Evolutionary conservation across 2,329 filamentous ascomycete genomes (phyloP).

Genomic region (Monilinia fructigena): DNA sequence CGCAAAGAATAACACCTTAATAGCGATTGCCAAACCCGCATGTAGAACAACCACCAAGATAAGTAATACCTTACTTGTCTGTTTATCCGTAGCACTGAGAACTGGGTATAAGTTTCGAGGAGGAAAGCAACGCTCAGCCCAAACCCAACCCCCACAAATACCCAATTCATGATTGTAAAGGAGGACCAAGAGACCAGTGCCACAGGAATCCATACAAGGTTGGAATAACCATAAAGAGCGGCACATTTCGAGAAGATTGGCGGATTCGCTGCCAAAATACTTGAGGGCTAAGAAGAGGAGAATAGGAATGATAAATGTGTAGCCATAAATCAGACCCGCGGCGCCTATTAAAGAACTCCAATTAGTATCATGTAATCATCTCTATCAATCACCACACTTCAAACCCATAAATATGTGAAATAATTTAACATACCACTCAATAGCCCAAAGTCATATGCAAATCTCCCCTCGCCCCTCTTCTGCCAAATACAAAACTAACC

Average conservation of each 20-base stretch:
- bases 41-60: slow-evolving; percentile 82
- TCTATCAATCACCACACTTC: not conserved
- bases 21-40: slow-evolving; percentile 84
- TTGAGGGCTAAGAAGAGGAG: slow-evolving; percentile 82
- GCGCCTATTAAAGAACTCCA: slow-evolving; percentile 53
- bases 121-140: slow-evolving; percentile 80
- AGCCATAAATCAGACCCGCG: slow-evolving; percentile 91
- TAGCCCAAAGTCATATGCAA: slow-evolving; percentile 88
- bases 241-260: slow-evolving; percentile 92
- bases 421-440: slow-evolving; percentile 62
- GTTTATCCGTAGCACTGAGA: slow-evolving; percentile 85
- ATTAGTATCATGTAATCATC: not conserved
- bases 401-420: not conserved
- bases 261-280: slow-evolving; percentile 93
- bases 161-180: slow-evolving; percentile 83
- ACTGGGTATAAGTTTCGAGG: slow-evolving; percentile 87
- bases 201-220: slow-evolving; percentile 95
- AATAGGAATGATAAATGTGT: slow-evolving; percentile 83
- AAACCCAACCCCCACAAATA: slow-evolving; percentile 86
- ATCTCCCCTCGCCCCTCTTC: slow-evolving; percentile 65
- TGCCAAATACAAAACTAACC: slow-evolving; percentile 85
- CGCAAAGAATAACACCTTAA: slow-evolving; percentile 96
- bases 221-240: slow-evolving; percentile 93
- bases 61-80: slow-evolving; percentile 85
- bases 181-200: slow-evolving; percentile 89